phyloP scores from a whole-genome alignment of 306 rosid genomes.

The Senna siamea region DNA sequence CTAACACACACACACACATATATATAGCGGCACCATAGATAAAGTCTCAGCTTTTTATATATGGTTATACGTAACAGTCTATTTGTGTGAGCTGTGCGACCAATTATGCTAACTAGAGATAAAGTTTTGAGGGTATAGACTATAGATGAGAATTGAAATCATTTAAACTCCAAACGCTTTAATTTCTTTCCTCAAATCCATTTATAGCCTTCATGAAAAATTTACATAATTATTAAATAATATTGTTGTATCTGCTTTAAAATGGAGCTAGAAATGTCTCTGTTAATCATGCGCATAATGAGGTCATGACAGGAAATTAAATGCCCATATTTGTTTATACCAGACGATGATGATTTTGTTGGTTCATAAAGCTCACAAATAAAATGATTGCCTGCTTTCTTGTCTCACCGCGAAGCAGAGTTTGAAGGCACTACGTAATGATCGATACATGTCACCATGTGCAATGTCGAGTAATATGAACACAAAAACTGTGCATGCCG shows the following conservation, averaged over 20 bases:
- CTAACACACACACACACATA: too few relatives aligned
- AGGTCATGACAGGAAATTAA: background rate
- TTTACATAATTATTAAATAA: too few relatives aligned
- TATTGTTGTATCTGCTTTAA: background rate
- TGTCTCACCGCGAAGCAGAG: conserved; percentile 3
- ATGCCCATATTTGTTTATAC: conserved; percentile 21
- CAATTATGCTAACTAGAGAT: too few relatives aligned
- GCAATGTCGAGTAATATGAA: background rate
- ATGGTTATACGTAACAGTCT: too few relatives aligned
- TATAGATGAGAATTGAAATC: too few relatives aligned
- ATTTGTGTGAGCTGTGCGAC: too few relatives aligned
- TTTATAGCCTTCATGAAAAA: too few relatives aligned
- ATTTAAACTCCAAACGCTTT: too few relatives aligned
- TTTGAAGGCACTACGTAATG: background rate
- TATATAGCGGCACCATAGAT: too few relatives aligned
- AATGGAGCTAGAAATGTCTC: conserved; percentile 18
- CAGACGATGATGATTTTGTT: background rate
- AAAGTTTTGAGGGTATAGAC: too few relatives aligned
- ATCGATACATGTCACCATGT: background rate
- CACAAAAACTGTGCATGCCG: background rate
- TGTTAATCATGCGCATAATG: background rate
- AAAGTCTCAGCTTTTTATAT: too few relatives aligned
- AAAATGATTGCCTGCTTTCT: background rate
- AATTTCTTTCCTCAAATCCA: too few relatives aligned
- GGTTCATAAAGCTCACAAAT: background rate